Evolutionary conservation across 345 rosid species (phyloP), one percentile per base, ranked within the genome.

Genomic region (Tarenaya hassleriana): DNA sequence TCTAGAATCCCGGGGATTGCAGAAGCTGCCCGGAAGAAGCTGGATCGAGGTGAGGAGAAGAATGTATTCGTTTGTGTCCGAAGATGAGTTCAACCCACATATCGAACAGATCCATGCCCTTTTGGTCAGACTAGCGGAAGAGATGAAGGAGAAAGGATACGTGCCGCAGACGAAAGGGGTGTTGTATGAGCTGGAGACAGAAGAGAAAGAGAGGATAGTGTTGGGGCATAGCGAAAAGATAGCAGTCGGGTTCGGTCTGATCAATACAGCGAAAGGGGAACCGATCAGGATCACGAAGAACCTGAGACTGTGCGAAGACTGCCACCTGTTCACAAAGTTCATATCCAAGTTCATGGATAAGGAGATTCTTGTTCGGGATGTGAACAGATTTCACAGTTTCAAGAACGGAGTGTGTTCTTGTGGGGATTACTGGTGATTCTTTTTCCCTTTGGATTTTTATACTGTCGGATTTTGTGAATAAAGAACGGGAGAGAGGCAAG

Each of bases 211-310:
- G 66, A 60, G 77, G 49, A 87, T 87, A 13, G 74, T 87, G 38
- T 61, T 84, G 54, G 95, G 98, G 9, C 98, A 91, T 53, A 87
- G 92, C 7, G 95, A 84, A 67, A 91, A 91, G 50, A 73, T 82
- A 14, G 95, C 98, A 1, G 77, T 91, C 29, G 95, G 87, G 16
- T 91, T 80, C 9, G 96, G 98, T 41, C 80, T 91, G 10, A 80
- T 82, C 62, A 84, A 84, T 63, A 62, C 81, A 13, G 57, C 70
- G 8, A 69, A 70, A 31, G 87, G 87, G 33, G 92, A 80, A 61
- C 64, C 83, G 1, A 84, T 91, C 10, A 65, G 92, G 70, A 81
- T 91, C 37, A 80, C 87, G 13, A 87, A 91, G 78, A 91, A 84
- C 70, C 67, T 91, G 67, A 75, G 96, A 55, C 63, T 86, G 20